phyloP scores from a whole-genome alignment of 2,329 filamentous ascomycete genomes.

The Colletotrichum musae region DNA sequence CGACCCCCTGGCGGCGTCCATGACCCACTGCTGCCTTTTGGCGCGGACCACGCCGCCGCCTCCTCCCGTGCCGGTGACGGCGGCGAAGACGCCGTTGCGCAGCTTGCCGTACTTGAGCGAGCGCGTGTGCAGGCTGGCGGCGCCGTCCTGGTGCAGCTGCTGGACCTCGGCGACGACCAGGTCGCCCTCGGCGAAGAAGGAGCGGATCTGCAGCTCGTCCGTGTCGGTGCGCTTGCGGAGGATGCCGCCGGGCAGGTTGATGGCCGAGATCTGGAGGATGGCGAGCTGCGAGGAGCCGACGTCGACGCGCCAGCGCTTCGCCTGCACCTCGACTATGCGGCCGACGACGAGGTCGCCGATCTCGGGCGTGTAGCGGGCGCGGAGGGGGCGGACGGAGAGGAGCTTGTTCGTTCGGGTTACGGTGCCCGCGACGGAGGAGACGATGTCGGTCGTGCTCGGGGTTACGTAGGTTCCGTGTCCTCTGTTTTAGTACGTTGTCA shows the following conservation, averaged over 20 bases:
- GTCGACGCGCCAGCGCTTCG: slow-evolving; percentile 94
- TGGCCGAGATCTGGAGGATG: slow-evolving; percentile 85
- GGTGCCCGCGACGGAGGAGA: slow-evolving; percentile 91
- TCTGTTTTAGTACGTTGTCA: slow-evolving; percentile 58
- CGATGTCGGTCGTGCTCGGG: slow-evolving; percentile 76
- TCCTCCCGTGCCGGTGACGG: slow-evolving; percentile 84
- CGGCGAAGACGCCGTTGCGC: slow-evolving; percentile 90
- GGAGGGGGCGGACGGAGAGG: slow-evolving; percentile 89
- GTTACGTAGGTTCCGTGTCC: slow-evolving; percentile 93
- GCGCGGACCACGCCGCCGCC: slow-evolving; percentile 89
- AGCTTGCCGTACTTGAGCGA: slow-evolving; percentile 95
- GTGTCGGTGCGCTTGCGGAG: slow-evolving; percentile 92
- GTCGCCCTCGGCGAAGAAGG: slow-evolving; percentile 97
- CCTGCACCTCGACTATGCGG: slow-evolving; percentile 94
- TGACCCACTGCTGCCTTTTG: slow-evolving; percentile 89
- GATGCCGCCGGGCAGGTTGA: slow-evolving; percentile 96
- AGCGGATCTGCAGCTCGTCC: slow-evolving; percentile 96
- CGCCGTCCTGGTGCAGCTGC: slow-evolving; percentile 86
- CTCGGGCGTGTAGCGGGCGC: slow-evolving; percentile 93
- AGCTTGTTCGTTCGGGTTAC: slow-evolving; percentile 97
- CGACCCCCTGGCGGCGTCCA: slow-evolving; percentile 70
- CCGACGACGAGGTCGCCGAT: slow-evolving; percentile 97
- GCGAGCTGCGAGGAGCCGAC: slow-evolving; percentile 91
- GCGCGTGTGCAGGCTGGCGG: slow-evolving; percentile 89
- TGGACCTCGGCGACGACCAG: slow-evolving; percentile 96